phyloP scores from a whole-genome alignment of 1,139 yeast species.

The Yamadazyma spencermartinsiae region DNA sequence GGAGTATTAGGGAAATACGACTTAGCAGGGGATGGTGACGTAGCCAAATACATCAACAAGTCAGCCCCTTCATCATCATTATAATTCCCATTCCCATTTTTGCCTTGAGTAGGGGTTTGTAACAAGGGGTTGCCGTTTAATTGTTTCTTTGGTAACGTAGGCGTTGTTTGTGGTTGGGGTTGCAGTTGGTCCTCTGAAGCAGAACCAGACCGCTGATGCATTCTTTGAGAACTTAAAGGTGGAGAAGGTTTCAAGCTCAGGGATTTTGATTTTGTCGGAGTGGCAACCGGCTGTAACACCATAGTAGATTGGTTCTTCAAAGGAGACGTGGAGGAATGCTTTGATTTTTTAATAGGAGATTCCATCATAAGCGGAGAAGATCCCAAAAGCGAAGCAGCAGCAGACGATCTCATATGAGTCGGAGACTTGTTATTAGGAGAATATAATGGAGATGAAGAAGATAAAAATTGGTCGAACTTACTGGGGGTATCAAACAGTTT shows the following conservation, averaged over 20 bases:
- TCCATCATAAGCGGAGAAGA: constrained; percentile 27
- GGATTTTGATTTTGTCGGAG: constrained; percentile 26
- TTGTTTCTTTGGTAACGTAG: constrained; percentile 32
- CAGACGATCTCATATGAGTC: constrained; percentile 41
- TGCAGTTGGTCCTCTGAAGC: constrained; percentile 2
- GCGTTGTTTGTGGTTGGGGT: constrained; percentile 33
- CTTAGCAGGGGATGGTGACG: constrained; percentile 78
- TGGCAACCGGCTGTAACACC: constrained; percentile 37
- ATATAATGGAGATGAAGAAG: constrained; percentile 38
- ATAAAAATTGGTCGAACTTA: constrained; percentile 17
- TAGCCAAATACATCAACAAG: constrained; percentile 75
- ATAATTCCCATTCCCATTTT: constrained; percentile 20
- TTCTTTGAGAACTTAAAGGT: constrained; percentile 23
- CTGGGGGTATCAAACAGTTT: constrained; percentile 20
- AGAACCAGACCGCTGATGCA: constrained; percentile 5
- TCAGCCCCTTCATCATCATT: constrained; percentile 81
- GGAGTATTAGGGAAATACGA: constrained; percentile 40
- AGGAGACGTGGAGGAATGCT: constrained; percentile 26
- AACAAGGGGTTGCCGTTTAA: constrained; percentile 23
- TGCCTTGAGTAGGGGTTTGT: constrained; percentile 40
- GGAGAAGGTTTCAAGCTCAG: constrained; percentile 39
- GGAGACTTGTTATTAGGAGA: constrained; percentile 46
- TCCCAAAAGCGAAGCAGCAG: constrained; percentile 32
- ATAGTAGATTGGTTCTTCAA: constrained; percentile 34
- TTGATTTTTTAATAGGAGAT: constrained; percentile 36